phyloP scores from a whole-genome alignment of 2,329 filamentous ascomycete genomes.

The Sclerotinia nivalis region DNA sequence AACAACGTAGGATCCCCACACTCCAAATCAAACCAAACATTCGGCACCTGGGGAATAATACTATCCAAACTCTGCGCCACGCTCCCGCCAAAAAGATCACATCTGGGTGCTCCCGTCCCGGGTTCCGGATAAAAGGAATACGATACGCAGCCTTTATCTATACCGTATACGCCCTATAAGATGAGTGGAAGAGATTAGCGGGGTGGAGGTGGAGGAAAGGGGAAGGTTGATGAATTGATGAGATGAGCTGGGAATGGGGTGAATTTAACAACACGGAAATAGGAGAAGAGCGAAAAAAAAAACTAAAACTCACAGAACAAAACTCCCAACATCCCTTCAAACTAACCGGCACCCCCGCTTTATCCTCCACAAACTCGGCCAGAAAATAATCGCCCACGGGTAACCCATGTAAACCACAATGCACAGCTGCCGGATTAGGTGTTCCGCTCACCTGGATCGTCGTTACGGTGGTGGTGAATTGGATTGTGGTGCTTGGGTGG shows the following conservation, averaged over 20 bases:
- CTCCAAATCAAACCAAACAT: slow-evolving; percentile 36
- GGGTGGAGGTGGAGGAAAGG: not conserved
- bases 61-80: slow-evolving; percentile 33
- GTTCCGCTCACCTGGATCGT: slow-evolving; percentile 39
- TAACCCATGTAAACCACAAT: slow-evolving; percentile 46
- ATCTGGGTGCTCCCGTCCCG: slow-evolving; percentile 30
- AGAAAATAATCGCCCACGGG: slow-evolving; percentile 45
- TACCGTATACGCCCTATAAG: slow-evolving; percentile 23
- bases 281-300: not conserved
- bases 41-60: slow-evolving; percentile 30
- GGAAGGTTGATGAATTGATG: no score
- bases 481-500: slow-evolving; percentile 30
- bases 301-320: slow-evolving; percentile 40
- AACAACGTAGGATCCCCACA: slow-evolving; percentile 30
- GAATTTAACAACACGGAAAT: no score
- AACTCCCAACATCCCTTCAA: slow-evolving; percentile 48
- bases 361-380: slow-evolving; percentile 45
- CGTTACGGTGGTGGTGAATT: slow-evolving; percentile 41
- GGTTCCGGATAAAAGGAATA: slow-evolving; percentile 33
- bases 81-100: slow-evolving; percentile 34
- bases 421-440: slow-evolving; percentile 38
- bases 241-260: not conserved
- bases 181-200: no score
- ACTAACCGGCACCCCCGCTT: slow-evolving; percentile 41
- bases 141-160: slow-evolving; percentile 28